phyloP scores from a whole-genome alignment of 495 filamentous ascomycete genomes.

The Tuber calosporum region DNA sequence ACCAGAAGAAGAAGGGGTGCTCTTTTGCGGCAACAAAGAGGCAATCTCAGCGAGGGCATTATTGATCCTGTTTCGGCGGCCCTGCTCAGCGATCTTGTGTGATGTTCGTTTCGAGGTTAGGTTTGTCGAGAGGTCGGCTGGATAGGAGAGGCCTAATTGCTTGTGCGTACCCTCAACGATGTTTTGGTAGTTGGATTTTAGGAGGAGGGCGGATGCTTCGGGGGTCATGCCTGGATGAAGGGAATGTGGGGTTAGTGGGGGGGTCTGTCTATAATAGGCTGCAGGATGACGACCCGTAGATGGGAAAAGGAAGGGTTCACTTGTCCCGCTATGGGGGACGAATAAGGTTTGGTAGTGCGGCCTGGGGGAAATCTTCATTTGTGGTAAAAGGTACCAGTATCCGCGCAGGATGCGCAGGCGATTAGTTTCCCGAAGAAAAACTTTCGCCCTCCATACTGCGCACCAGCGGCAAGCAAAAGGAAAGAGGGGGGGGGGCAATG shows the following conservation, averaged over 20 bases:
- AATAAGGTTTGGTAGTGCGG: not conserved
- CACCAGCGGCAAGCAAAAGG: not conserved
- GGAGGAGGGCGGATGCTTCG: conserved; percentile 71
- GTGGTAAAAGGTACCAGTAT: not conserved
- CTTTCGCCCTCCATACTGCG: not conserved
- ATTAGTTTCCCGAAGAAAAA: not conserved
- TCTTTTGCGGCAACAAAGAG: conserved; percentile 59
- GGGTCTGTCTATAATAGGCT: not conserved
- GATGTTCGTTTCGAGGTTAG: conserved; percentile 93
- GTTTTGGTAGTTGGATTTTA: conserved; percentile 98
- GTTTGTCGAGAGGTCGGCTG: conserved; percentile 81
- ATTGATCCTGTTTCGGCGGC: conserved; percentile 90
- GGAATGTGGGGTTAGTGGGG: conserved; percentile 5
- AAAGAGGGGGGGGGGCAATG: not conserved
- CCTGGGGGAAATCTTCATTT: not conserved
- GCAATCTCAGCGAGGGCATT: conserved; percentile 88
- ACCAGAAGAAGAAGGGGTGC: conserved; percentile 41
- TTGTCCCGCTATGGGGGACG: not conserved
- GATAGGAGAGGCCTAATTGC: conserved; percentile 78
- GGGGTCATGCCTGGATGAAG: conserved; percentile 47
- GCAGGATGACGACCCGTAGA: not conserved
- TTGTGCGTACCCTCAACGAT: conserved; percentile 80
- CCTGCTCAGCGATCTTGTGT: conserved; percentile 96
- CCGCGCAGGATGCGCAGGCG: not conserved
- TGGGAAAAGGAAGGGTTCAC: not conserved